Percentiles rank a stretch among this genome's conserved stretches.
Conservation (phyloP, 129 eudicot species). For the Chrysanthemum seticuspe region DNA sequence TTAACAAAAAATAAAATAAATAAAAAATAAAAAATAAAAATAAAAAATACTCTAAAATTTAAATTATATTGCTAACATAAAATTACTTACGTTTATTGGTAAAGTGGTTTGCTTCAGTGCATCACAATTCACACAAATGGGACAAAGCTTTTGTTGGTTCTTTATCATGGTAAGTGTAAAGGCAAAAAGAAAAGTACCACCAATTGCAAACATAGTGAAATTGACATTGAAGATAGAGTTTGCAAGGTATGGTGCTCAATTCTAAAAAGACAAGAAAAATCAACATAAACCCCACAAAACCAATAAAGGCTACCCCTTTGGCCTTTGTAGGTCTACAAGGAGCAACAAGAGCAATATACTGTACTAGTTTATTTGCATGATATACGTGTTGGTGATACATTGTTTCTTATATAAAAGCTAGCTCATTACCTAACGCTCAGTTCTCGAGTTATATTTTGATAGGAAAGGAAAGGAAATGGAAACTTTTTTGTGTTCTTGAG, state of each 20-base stretch:
- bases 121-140: constrained; percentile 13
- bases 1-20: too few species aligned
- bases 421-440: too few species aligned
- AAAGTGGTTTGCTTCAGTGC: neutral
- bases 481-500: too few species aligned
- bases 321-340: neutral
- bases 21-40: too few species aligned
- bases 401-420: neutral
- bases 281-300: constrained; percentile 13
- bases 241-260: constrained; percentile 15
- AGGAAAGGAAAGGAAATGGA: too few species aligned
- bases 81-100: neutral
- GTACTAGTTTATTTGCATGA: constrained; percentile 1
- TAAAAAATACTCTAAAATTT: too few species aligned
- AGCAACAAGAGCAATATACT: neutral
- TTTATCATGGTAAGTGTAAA: constrained; percentile 17
- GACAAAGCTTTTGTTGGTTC: constrained; percentile 20
- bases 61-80: neutral
- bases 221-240: constrained; percentile 8
- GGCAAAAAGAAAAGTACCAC: constrained; percentile 9
- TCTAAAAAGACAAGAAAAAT: neutral
- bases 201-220: constrained; percentile 18
- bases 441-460: too few species aligned
- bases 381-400: constrained; percentile 1
- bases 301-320: constrained; percentile 19